Conservation (phyloP, 225 moss, liverwort and hornwort species). For the Ulota crispa region DNA sequence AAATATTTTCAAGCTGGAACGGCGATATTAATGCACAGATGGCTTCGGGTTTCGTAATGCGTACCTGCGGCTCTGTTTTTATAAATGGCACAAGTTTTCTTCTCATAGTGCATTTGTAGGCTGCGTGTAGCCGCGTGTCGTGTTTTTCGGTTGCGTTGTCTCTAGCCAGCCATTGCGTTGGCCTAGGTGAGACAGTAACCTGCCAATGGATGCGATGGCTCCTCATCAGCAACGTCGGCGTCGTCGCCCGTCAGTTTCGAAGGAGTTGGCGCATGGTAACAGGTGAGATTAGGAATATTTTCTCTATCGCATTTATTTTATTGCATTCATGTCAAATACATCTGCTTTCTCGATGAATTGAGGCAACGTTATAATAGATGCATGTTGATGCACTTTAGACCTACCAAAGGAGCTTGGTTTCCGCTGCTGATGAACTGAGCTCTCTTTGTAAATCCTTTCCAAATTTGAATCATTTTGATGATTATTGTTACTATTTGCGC, state of each 20-base stretch:
- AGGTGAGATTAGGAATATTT: constrained; percentile 33
- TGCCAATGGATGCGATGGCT: constrained; percentile 74
- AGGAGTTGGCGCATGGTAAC: constrained; percentile 56
- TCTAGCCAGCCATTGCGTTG: constrained; percentile 2
- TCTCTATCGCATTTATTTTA: not conserved
- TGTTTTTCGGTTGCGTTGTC: not conserved
- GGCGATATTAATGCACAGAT: not conserved
- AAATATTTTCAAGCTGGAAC: not conserved
- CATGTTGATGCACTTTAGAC: constrained; percentile 5
- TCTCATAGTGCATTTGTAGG: not conserved
- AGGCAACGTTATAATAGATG: not conserved
- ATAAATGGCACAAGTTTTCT: not conserved
- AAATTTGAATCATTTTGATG: not conserved
- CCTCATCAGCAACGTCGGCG: constrained; percentile 79
- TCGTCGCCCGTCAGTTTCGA: constrained; percentile 59
- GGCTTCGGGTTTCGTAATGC: constrained; percentile 10
- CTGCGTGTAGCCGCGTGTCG: not conserved
- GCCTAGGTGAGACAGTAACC: not conserved
- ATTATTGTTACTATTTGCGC: not conserved
- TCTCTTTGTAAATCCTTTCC: not conserved
- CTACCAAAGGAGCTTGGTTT: not conserved
- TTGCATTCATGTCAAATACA: constrained; percentile 9
- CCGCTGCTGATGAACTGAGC: not conserved
- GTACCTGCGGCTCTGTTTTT: not conserved
- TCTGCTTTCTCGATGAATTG: constrained; percentile 12